These are phyloP conservation scores for Miscanthus sacchariflorus DNA, from an alignment of 202 grass and related monocot genomes.

Conservation along the genomic window DNA sequence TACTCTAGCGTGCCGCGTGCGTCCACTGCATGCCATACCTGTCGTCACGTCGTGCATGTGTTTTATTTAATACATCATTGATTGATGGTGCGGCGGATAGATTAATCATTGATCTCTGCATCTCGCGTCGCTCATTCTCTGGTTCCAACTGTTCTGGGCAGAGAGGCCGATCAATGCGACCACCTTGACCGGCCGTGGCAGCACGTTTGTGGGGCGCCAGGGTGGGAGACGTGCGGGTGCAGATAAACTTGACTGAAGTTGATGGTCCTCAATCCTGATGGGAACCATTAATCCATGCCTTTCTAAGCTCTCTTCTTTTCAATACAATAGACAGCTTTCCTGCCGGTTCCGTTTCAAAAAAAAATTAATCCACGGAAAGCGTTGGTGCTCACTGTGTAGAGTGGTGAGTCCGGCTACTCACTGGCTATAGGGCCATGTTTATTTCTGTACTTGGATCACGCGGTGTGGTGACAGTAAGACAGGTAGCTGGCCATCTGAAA, in stretches of 20 bases:
- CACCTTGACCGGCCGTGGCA: neutral
- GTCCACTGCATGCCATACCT: neutral
- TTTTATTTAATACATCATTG: neutral
- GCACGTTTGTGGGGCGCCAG: neutral
- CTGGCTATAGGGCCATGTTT: too few relatives aligned
- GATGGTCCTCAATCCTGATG: neutral
- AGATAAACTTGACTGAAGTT: neutral
- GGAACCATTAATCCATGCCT: neutral
- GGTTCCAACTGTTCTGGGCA: neutral
- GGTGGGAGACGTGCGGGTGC: neutral
- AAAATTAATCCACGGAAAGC: neutral
- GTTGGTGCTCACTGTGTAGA: neutral
- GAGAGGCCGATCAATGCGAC: neutral
- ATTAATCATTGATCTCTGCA: conserved; percentile 11
- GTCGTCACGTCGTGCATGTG: neutral
- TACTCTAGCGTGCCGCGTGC: neutral
- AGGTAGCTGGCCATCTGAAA: too few relatives aligned
- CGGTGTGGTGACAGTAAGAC: too few relatives aligned
- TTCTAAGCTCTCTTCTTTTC: too few relatives aligned
- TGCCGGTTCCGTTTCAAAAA: too few relatives aligned
- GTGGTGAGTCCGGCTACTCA: neutral
- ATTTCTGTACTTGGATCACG: too few relatives aligned
- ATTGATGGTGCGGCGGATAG: neutral
- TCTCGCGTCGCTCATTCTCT: neutral
- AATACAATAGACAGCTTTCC: too few relatives aligned